Conservation (phyloP, 129 eudicot species). For the Arctium minus region DNA sequence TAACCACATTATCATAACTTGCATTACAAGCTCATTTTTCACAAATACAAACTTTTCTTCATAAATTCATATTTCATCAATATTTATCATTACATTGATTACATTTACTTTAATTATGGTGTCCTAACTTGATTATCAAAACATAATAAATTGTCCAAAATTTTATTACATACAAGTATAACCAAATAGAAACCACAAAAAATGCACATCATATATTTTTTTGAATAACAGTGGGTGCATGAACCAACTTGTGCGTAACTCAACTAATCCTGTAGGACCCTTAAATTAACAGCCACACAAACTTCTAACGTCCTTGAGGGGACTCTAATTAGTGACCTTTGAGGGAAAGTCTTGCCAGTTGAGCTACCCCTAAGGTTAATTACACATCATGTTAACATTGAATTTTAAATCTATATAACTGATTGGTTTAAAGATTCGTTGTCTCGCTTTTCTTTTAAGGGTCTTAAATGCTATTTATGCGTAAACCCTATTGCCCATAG, state of each 20-base stretch:
- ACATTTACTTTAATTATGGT: background rate
- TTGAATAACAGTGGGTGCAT: background rate
- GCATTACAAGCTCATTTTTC: background rate
- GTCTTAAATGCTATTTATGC: background rate
- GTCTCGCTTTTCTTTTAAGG: background rate
- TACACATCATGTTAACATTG: background rate
- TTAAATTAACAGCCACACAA: background rate
- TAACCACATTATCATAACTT: background rate
- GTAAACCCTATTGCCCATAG: background rate
- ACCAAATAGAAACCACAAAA: background rate
- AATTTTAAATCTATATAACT: background rate
- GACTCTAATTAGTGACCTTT: background rate
- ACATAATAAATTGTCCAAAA: background rate
- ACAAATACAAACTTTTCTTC: background rate
- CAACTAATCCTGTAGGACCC: background rate
- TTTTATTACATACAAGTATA: background rate
- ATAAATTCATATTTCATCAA: too few relatives aligned
- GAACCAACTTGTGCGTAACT: background rate
- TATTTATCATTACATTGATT: background rate
- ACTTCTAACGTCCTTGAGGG: background rate
- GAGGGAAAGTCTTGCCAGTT: background rate
- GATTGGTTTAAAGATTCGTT: background rate
- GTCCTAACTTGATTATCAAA: background rate
- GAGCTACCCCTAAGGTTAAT: background rate
- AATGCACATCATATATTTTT: background rate